Evolutionary conservation across 2,329 filamentous ascomycete species (phyloP).

Genomic region (Purpureocillium lavendulum): DNA sequence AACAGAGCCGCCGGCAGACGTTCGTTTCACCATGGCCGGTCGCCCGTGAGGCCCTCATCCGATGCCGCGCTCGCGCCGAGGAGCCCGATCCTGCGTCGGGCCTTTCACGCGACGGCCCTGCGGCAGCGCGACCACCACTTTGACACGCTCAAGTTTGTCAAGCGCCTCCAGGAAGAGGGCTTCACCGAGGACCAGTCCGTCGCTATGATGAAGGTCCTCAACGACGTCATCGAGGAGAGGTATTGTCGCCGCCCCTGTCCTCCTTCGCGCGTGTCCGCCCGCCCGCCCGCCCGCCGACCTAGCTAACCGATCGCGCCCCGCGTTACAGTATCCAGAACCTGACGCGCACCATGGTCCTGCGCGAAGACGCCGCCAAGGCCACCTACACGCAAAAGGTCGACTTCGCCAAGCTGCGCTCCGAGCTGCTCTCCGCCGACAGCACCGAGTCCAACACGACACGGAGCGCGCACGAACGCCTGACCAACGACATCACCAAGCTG

Average conservation of each 20-base stretch:
- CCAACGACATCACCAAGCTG: conserved; percentile 91
- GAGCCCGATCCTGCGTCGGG: conserved; percentile 24
- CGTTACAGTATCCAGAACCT: conserved; percentile 77
- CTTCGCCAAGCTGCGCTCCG: conserved; percentile 92
- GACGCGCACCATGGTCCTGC: conserved; percentile 93
- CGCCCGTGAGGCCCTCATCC: too few species aligned
- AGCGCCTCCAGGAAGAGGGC: conserved; percentile 79
- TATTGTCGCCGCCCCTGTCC: conserved; percentile 17
- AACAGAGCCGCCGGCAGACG: not conserved
- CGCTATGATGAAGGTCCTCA: conserved; percentile 97
- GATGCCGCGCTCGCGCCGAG: not conserved
- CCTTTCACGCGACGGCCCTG: conserved; percentile 59
- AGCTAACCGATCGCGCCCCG: not conserved
- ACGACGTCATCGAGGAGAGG: conserved; percentile 96
- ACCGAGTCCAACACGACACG: conserved; percentile 85
- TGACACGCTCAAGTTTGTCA: conserved; percentile 95
- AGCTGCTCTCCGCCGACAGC: conserved; percentile 84
- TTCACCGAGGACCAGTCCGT: conserved; percentile 93
- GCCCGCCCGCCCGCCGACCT: too few species aligned
- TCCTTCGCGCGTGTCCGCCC: too few species aligned
- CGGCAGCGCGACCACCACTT: conserved; percentile 81
- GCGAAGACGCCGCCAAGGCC: conserved; percentile 81
- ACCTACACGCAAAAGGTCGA: conserved; percentile 87
- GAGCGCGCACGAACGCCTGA: conserved; percentile 81
- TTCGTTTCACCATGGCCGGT: not conserved